A percentile compares a stretch with the other conserved stretches of the same genome.
These are phyloP conservation scores for Suillus paluster DNA, from an alignment of 768 basidiomycete species.

Conservation along the genomic window DNA sequence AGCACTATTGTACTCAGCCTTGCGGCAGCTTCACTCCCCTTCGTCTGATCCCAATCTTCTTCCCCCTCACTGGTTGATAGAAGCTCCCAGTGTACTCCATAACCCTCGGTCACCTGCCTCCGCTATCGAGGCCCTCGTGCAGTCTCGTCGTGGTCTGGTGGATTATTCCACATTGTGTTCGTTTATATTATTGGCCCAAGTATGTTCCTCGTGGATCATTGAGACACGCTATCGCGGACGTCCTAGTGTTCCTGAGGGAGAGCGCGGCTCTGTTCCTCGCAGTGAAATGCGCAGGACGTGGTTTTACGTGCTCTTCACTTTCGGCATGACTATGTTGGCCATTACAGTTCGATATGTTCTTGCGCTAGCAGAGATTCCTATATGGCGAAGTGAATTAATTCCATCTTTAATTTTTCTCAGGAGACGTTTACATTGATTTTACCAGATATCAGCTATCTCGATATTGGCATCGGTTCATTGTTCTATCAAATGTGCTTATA, in stretches of 20 bases:
- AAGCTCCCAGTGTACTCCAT: constrained; percentile 63
- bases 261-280: constrained; percentile 77
- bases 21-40: constrained; percentile 39
- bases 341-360: constrained; percentile 55
- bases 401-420: neutral
- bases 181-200: constrained; percentile 77
- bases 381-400: constrained; percentile 72
- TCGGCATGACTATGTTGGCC: constrained; percentile 53
- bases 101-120: constrained; percentile 46
- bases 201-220: constrained; percentile 75
- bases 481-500: constrained; percentile 95
- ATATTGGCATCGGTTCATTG: constrained; percentile 69
- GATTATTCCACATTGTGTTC: constrained; percentile 83
- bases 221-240: constrained; percentile 56
- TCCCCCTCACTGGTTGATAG: constrained; percentile 77
- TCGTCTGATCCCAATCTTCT: constrained; percentile 38
- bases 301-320: constrained; percentile 69
- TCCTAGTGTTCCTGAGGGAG: constrained; percentile 58
- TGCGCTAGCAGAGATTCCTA: constrained; percentile 43
- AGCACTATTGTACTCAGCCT: constrained; percentile 62
- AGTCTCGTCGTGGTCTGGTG: constrained; percentile 77
- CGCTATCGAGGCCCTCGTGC: constrained; percentile 56
- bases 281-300: constrained; percentile 66
- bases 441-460: constrained; percentile 78
- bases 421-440: constrained; percentile 11